These are phyloP conservation scores for Trichoderma citrinoviride DNA, from an alignment of 2,329 filamentous ascomycete genomes.

Conservation along the genomic window DNA sequence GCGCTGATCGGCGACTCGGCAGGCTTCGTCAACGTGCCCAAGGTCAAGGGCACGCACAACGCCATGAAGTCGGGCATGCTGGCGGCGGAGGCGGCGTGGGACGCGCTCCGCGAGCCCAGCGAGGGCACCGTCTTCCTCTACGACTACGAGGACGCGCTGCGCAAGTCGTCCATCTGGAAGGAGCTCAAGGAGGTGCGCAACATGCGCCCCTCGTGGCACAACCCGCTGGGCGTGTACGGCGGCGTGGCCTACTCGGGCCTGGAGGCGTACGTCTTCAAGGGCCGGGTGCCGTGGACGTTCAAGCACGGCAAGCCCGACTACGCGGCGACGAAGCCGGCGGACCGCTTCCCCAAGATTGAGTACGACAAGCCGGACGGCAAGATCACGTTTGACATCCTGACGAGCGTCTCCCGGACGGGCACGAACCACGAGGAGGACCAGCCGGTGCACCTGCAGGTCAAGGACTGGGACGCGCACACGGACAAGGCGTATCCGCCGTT, in stretches of 20 bases:
- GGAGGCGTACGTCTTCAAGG: conserved; percentile 83
- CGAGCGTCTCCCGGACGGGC: conserved; percentile 88
- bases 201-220: conserved; percentile 94
- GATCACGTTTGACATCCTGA: conserved; percentile 93
- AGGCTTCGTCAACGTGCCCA: conserved; percentile 95
- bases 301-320: conserved; percentile 79
- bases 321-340: conserved; percentile 74
- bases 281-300: conserved; percentile 86
- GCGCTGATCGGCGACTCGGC: conserved; percentile 95
- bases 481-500: conserved; percentile 79
- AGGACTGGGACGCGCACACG: conserved; percentile 91
- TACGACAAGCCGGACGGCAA: conserved; percentile 96
- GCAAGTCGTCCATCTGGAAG: conserved; percentile 85
- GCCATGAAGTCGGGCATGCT: conserved; percentile 98
- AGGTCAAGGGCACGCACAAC: conserved; percentile 97
- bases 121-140: conserved; percentile 82
- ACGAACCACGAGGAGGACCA: conserved; percentile 99
- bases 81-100: conserved; percentile 85
- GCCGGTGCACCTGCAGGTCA: conserved; percentile 90
- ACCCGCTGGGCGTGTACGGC: conserved; percentile 80
- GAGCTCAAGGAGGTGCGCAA: conserved; percentile 95
- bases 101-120: conserved; percentile 60
- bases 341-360: conserved; percentile 81
- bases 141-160: conserved; percentile 87
- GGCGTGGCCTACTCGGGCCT: conserved; percentile 90